Percentiles rank a stretch among this genome's conserved stretches.
phyloP scores from a whole-genome alignment of 345 rosid species.

The Orychophragmus violaceus region DNA sequence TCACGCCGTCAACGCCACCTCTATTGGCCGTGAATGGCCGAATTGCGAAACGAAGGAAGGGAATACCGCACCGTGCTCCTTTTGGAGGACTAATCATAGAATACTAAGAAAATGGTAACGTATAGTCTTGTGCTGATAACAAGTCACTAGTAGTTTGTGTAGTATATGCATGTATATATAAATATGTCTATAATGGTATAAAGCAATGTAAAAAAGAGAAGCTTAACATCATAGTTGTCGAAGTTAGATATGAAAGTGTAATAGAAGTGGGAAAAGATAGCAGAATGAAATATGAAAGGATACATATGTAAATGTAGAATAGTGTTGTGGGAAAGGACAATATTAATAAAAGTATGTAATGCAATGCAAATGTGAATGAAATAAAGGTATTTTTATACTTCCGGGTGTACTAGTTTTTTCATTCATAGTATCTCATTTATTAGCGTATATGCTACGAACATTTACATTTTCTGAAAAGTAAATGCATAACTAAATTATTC shows the following conservation, averaged over 20 bases:
- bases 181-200: constrained; percentile 11
- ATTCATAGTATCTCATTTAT: constrained; percentile 6
- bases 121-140: constrained; percentile 22
- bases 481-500: not conserved
- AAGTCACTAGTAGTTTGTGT: constrained; percentile 2
- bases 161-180: not conserved
- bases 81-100: constrained; percentile 79
- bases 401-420: constrained; percentile 8
- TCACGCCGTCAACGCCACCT: constrained; percentile 81
- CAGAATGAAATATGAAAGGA: constrained; percentile 12
- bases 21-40: constrained; percentile 48
- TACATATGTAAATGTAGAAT: constrained; percentile 25
- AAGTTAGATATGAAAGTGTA: not conserved
- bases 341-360: constrained; percentile 7
- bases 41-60: constrained; percentile 76
- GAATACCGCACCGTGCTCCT: constrained; percentile 91
- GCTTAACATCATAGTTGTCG: constrained; percentile 16
- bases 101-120: constrained; percentile 39
- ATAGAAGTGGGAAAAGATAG: constrained; percentile 5
- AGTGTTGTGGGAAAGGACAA: constrained; percentile 14
- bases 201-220: constrained; percentile 6
- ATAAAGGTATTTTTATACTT: constrained; percentile 10
- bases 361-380: constrained; percentile 28
- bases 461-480: not conserved
- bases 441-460: not conserved